These are phyloP conservation scores for Perkinsus marinus DNA, from an alignment of 169 alveolate genomes.

Conservation along the genomic window DNA sequence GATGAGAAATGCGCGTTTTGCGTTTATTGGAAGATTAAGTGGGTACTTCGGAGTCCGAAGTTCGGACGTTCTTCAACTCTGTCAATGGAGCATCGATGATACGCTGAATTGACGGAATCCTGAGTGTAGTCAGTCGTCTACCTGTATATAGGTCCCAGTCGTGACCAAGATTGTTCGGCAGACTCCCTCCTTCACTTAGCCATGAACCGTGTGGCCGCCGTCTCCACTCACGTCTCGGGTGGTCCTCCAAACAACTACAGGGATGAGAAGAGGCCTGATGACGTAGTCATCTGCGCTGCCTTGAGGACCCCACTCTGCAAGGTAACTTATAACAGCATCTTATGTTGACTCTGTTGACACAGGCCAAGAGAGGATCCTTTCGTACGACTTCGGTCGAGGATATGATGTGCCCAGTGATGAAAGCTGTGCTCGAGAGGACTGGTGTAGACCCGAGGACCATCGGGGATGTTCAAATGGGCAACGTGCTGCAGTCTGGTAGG, in stretches of 20 bases:
- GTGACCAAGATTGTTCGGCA: too few relatives aligned
- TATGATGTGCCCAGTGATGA: slow-evolving; percentile 52
- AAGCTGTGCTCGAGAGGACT: slow-evolving; percentile 51
- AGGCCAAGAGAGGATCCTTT: slow-evolving; percentile 16
- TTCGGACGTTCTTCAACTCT: too few relatives aligned
- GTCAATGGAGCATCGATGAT: too few relatives aligned
- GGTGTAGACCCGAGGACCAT: slow-evolving; percentile 47
- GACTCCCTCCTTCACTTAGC: too few relatives aligned
- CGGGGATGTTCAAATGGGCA: slow-evolving; percentile 72
- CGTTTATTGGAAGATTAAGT: too few relatives aligned
- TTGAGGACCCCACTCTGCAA: slow-evolving; percentile 74
- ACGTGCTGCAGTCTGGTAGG: slow-evolving; percentile 12
- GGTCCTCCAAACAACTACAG: neutral
- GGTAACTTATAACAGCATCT: slow-evolving; percentile 37
- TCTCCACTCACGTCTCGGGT: neutral
- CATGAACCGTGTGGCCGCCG: neutral
- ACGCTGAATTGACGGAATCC: too few relatives aligned
- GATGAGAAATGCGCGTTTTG: too few relatives aligned
- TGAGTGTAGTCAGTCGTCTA: too few relatives aligned
- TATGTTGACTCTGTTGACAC: too few relatives aligned
- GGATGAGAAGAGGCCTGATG: slow-evolving; percentile 30
- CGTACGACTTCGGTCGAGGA: slow-evolving; percentile 64
- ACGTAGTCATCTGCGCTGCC: slow-evolving; percentile 72
- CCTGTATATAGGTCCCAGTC: too few relatives aligned
- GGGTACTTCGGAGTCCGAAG: too few relatives aligned